These are phyloP conservation scores for Austropuccinia psidii DNA, from an alignment of 1,284 basidiomycete genomes.

Conservation along the genomic window DNA sequence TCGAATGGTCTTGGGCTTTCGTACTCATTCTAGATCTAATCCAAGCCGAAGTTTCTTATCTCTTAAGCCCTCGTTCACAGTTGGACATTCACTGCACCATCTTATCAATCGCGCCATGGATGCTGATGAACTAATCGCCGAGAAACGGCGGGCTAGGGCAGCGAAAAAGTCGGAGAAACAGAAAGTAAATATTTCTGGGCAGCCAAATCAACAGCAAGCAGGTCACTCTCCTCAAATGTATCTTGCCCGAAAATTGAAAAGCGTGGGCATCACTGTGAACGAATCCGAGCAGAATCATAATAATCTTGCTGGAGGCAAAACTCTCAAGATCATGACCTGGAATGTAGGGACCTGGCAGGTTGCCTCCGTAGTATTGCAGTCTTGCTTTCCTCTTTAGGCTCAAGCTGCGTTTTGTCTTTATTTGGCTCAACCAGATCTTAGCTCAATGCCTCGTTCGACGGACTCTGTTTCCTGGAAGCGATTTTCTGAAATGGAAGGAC, in stretches of 20 bases:
- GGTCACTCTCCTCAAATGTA: not conserved
- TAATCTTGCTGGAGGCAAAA: not conserved
- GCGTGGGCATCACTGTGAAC: not conserved
- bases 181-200: too few relatives aligned
- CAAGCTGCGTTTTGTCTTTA: not conserved
- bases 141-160: not conserved
- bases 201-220: not conserved
- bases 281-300: too few relatives aligned
- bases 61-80: too few relatives aligned
- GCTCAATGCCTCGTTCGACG: conserved; percentile 33
- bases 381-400: not conserved
- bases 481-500: conserved; percentile 36
- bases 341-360: not conserved
- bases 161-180: not conserved
- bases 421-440: too few relatives aligned
- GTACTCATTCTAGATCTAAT: too few relatives aligned
- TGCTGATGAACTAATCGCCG: not conserved
- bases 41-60: too few relatives aligned
- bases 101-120: too few relatives aligned
- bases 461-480: conserved; percentile 28
- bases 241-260: not conserved
- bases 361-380: not conserved
- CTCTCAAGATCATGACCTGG: conserved; percentile 32
- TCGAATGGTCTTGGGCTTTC: too few relatives aligned
- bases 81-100: too few relatives aligned